A percentile compares a stretch with the other conserved stretches of the same genome.
Conservation (phyloP, 2,329 filamentous ascomycete species). For the Pezicula carpinea region DNA sequence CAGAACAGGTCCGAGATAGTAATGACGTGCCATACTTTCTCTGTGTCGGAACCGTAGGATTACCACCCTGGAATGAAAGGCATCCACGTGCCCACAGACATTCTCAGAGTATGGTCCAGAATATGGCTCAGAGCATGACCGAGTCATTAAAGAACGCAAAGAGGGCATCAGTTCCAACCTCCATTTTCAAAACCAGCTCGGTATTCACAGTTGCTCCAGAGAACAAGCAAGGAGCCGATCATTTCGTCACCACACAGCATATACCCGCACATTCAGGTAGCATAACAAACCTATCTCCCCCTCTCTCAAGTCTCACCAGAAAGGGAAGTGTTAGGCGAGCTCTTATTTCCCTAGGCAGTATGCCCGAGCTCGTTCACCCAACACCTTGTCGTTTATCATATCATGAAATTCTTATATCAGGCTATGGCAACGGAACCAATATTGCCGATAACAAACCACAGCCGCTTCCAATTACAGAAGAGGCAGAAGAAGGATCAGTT, state of each 20-base stretch:
- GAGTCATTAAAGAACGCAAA: conserved; percentile 9
- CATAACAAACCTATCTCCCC: conserved; percentile 14
- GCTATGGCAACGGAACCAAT: conserved; percentile 52
- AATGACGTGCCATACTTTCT: conserved; percentile 51
- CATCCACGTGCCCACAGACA: conserved; percentile 12
- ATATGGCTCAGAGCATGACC: too few species aligned
- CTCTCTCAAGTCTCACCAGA: conserved; percentile 12
- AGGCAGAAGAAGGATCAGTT: not conserved
- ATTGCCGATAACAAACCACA: conserved; percentile 8
- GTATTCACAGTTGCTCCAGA: conserved; percentile 4
- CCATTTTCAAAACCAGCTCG: too few species aligned
- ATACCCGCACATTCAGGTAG: conserved; percentile 7
- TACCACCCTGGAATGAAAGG: conserved; percentile 23
- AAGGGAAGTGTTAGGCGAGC: conserved; percentile 24
- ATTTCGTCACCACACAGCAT: too few species aligned
- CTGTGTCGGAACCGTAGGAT: conserved; percentile 19
- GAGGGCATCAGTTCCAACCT: too few species aligned
- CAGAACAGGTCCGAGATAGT: conserved; percentile 55
- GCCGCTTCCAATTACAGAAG: conserved; percentile 1
- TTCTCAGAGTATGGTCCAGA: conserved; percentile 16
- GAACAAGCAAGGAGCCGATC: conserved; percentile 51
- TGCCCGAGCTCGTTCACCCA: conserved; percentile 23
- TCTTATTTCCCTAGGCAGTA: conserved; percentile 21
- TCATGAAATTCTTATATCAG: conserved; percentile 48
- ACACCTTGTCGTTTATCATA: conserved; percentile 27